Percentiles rank a stretch among this genome's conserved stretches.
Evolutionary conservation across 352 stramenopile species (phyloP).

Genomic region (Stramenopiles sp.): DNA sequence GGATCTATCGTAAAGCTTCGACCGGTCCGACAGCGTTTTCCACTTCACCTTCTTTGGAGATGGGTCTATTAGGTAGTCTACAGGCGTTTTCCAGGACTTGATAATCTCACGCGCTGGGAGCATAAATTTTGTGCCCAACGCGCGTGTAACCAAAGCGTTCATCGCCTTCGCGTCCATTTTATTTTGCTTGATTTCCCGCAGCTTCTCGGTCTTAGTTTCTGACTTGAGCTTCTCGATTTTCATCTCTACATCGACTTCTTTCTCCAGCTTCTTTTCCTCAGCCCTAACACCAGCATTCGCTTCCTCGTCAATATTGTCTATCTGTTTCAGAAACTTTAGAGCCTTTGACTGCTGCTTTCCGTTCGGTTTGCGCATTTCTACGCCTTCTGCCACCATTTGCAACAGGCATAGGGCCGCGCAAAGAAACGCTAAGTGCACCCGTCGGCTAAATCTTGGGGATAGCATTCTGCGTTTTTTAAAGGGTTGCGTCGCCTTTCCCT

Average conservation of each 20-base stretch:
- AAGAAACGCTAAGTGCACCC: too few species aligned
- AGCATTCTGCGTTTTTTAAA: too few species aligned
- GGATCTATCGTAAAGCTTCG: not conserved
- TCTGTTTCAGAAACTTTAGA: not conserved
- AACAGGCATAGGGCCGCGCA: too few species aligned
- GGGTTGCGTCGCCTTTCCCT: too few species aligned
- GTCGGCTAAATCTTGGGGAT: too few species aligned
- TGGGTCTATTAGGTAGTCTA: slow-evolving; percentile 5
- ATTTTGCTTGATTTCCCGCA: not conserved
- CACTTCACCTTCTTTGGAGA: not conserved
- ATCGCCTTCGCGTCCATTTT: not conserved
- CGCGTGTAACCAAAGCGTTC: not conserved
- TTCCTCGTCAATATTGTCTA: slow-evolving; percentile 4
- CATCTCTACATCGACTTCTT: not conserved
- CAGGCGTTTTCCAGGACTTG: not conserved
- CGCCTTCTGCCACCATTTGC: too few species aligned
- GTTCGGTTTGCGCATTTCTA: too few species aligned
- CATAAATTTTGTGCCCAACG: not conserved
- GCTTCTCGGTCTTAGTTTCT: not conserved
- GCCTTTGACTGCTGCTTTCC: too few species aligned
- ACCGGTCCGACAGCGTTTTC: not conserved
- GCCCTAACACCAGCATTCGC: not conserved
- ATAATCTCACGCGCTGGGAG: not conserved
- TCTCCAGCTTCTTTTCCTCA: not conserved
- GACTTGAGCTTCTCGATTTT: not conserved